Base-by-base conservation (phyloP, 441 rosid species). In the Erodium trifolium region DNA sequence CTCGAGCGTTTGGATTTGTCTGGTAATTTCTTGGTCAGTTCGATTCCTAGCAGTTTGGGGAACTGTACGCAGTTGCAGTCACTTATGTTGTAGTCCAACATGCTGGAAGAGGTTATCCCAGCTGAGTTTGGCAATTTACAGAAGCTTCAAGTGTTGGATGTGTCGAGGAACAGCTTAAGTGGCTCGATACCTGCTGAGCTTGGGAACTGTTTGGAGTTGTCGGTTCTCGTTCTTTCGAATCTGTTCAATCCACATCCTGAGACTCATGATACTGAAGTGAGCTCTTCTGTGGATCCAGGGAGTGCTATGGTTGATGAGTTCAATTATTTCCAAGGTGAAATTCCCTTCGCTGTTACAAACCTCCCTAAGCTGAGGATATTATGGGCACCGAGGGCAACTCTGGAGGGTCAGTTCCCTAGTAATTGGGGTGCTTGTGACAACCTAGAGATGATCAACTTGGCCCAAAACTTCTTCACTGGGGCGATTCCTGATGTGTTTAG, bases 1-100 rank as follows among this genome's bases (percentile, higher is more conserved):
- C 88, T 87, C 60, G 86, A 87, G 78, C 85, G 79, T 82, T 80
- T 87, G 72, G 90, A 87, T 79, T 51, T 87, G 62, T 85, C 92
- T 1, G 84, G 81, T 57, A 87, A 87, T 76, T 84, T 75, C 62
- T 75, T 87, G 65, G 70, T 72, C n/a, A 86, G 90, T 63, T 62
- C 75, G 71, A 85, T 87, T 67, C 88, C 90, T 0, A 68, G 75
- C 43, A 76, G 82, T 82, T 78, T 87, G 71, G 90, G 90, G 71
- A 72, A 80, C 14, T 87, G 92, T 74, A 57, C 11, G 23, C 55
- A 69, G 78, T 73, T 86, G 51, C 75, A 68, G 72, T 81, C 85
- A 0, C 79, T 87, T 76, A 62, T 87, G 76, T 68, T 87, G 78
- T 86, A 71, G 72, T 77, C 82, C 3, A 87, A 87, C 78, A 76